Percentiles rank a stretch among this genome's conserved stretches.
These are phyloP conservation scores for Sphaerulina vaccinii DNA, from an alignment of 2,329 filamentous ascomycete genomes.

Conservation along the genomic window DNA sequence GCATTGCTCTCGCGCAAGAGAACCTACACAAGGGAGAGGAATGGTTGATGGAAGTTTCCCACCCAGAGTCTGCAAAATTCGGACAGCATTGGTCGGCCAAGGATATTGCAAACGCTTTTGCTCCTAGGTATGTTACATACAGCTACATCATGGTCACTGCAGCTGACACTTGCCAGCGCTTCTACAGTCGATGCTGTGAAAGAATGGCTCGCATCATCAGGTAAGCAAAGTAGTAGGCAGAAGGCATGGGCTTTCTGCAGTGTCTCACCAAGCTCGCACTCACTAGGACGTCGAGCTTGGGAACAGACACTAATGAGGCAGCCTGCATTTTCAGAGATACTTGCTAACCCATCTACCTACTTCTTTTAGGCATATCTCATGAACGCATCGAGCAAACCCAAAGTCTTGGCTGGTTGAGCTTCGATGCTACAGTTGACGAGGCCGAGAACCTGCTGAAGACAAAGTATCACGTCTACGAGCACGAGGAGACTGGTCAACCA, in stretches of 20 bases:
- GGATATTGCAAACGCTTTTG: slow-evolving; percentile 31
- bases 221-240: no score
- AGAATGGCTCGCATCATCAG: slow-evolving; percentile 41
- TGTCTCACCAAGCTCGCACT: no score
- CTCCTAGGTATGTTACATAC: slow-evolving; percentile 21
- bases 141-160: background rate
- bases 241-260: no score
- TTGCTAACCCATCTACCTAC: no score
- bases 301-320: no score
- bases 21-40: slow-evolving; percentile 29
- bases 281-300: no score
- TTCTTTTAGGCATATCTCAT: no score
- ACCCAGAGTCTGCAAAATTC: slow-evolving; percentile 42
- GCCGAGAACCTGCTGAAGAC: slow-evolving; percentile 43
- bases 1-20: slow-evolving; percentile 29
- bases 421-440: slow-evolving; percentile 43
- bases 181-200: slow-evolving; percentile 41
- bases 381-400: slow-evolving; percentile 38
- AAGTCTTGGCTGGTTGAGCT: slow-evolving; percentile 44
- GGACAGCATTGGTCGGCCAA: slow-evolving; percentile 44
- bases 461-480: slow-evolving; percentile 61
- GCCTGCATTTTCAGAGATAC: no score
- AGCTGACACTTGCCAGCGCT: slow-evolving; percentile 39
- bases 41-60: slow-evolving; percentile 35
- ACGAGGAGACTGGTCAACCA: slow-evolving; percentile 50